Evolutionary conservation across 2,329 filamentous ascomycete species (phyloP).

Genomic region (Botrytis aclada): DNA sequence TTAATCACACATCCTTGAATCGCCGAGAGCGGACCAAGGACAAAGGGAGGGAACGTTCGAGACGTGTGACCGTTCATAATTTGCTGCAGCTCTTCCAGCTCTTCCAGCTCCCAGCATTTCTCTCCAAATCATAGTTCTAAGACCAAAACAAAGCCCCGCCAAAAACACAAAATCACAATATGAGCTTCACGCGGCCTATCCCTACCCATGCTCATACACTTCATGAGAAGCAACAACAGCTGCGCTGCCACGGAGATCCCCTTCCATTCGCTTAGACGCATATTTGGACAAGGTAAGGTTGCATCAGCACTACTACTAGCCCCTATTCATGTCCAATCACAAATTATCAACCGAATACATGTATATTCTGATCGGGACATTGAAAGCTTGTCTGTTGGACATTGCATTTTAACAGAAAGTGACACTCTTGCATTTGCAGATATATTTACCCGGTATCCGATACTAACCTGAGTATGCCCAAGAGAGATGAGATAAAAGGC

Average conservation of each 20-base stretch:
- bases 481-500: background rate
- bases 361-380: background rate
- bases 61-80: background rate
- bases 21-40: background rate
- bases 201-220: background rate
- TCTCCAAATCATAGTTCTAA: background rate
- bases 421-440: background rate
- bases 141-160: background rate
- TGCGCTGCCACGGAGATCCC: background rate
- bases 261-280: conserved; percentile 2
- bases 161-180: background rate
- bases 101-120: background rate
- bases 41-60: background rate
- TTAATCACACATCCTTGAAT: background rate
- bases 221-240: conserved; percentile 5
- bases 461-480: background rate
- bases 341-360: background rate
- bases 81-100: background rate
- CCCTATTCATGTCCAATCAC: background rate
- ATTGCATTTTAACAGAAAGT: background rate
- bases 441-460: background rate
- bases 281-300: background rate
- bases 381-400: background rate
- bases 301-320: conserved; percentile 1
- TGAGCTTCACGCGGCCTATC: background rate